Conservation (phyloP, 164 flowering plant species). For the Platanus orientalis region DNA sequence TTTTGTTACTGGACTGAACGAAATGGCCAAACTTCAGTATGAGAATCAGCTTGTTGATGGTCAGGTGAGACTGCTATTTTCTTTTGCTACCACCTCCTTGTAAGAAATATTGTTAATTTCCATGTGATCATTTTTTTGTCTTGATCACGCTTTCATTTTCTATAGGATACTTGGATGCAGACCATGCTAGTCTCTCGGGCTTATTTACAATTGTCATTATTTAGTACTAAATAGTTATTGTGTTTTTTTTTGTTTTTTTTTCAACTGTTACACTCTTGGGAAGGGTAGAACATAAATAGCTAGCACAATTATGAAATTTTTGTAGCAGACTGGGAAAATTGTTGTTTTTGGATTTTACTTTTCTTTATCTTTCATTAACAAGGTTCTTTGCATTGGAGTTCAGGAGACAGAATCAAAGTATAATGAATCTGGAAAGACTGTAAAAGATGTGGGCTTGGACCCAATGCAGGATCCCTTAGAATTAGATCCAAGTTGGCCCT, state of each 20-base stretch:
- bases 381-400: conserved; percentile 5
- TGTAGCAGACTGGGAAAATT: not conserved
- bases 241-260: too few relatives aligned
- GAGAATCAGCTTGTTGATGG: conserved; percentile 47
- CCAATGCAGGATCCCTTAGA: conserved; percentile 41
- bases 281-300: too few relatives aligned
- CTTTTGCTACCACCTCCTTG: not conserved
- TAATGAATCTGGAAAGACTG: conserved; percentile 25
- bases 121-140: not conserved
- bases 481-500: conserved; percentile 34
- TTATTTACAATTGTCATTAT: not conserved
- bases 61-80: conserved; percentile 38
- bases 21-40: conserved; percentile 64
- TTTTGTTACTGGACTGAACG: conserved; percentile 76
- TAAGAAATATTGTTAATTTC: too few relatives aligned
- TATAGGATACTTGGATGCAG: too few relatives aligned
- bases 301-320: not conserved
- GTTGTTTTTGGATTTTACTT: not conserved
- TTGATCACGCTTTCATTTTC: not conserved
- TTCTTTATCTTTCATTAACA: not conserved
- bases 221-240: not conserved
- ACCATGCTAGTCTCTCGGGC: not conserved
- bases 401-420: conserved; percentile 31
- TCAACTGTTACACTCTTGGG: too few relatives aligned
- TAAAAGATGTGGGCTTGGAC: conserved; percentile 54